phyloP scores from a whole-genome alignment of 768 basidiomycete species.

The Rhizopogon vesiculosus region DNA sequence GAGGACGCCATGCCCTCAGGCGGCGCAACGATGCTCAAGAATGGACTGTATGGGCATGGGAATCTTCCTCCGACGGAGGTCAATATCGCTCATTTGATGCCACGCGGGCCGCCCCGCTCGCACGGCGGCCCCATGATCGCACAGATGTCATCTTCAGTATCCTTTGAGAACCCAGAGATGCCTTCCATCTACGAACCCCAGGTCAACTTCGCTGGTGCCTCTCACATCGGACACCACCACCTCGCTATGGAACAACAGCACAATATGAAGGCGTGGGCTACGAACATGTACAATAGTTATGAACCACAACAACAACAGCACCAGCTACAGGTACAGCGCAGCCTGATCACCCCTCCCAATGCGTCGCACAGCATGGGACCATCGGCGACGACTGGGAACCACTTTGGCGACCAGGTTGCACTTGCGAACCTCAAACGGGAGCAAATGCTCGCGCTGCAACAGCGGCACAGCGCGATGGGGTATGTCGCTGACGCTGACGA shows the following conservation, averaged over 20 bases:
- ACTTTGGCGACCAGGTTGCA: constrained; percentile 16
- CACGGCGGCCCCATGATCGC: constrained; percentile 42
- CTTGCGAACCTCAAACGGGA: constrained; percentile 19
- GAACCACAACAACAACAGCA: constrained; percentile 12
- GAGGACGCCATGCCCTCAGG: constrained; percentile 25
- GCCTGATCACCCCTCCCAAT: constrained; percentile 40
- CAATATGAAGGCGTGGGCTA: constrained; percentile 19
- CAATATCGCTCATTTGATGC: constrained; percentile 22
- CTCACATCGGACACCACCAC: constrained; percentile 17
- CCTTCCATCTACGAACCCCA: constrained; percentile 39
- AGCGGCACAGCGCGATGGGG: constrained; percentile 17
- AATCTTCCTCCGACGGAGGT: constrained; percentile 25
- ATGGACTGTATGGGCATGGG: constrained; percentile 28
- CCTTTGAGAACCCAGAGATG: constrained; percentile 52
- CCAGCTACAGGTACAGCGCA: constrained; percentile 25
- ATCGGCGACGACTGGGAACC: constrained; percentile 7
- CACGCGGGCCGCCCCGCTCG: constrained; percentile 13
- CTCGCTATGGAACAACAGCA: constrained; percentile 16
- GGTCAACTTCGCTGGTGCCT: constrained; percentile 21
- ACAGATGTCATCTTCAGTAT: constrained; percentile 35
- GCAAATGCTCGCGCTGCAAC: constrained; percentile 28
- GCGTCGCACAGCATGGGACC: constrained; percentile 26
- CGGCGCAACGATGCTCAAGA: constrained; percentile 30
- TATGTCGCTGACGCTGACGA: constrained; percentile 35
- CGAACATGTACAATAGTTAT: constrained; percentile 25